Evolutionary conservation across 495 filamentous ascomycete species (phyloP), one percentile per base, ranked within the genome.

Genomic region (Neurospora terricola): DNA sequence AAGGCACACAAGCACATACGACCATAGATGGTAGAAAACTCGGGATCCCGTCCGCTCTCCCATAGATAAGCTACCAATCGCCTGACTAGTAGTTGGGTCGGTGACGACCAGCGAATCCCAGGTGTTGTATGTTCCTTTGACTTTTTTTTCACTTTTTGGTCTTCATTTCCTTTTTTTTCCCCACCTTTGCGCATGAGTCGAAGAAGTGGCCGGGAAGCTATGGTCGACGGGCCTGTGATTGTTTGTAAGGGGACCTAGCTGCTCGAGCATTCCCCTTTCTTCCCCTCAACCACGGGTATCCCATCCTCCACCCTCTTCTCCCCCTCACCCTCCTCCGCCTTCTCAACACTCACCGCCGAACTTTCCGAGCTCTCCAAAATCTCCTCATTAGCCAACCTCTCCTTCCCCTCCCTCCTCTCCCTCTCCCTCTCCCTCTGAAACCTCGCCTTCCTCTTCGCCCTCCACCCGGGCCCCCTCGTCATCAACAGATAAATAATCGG

Each of bases 11-110:
- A 34, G 34, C 34, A 34, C 34, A 34, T 34, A 34, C 34, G 34
- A 34, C 34, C 34, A 34, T 34, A 34, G 34, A 34, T 34, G 34
- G 34, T 34, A 34, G 34, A 34, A 34, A 34, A 34, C 34, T 34
- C 34, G 34, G 34, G 34, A 34, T 34, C 34, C 34, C 34, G 34
- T 34, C 34, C 34, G 34, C 34, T 34, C 84, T 83, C 78, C 82
- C 83, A 77, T 84, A 81, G 80, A 79, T 78, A 82, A 83, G 77
- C 79, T n/a, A 45, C 16, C n/a, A 23, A 48, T 21, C n/a, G 48
- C 48, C 23, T 27, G 79, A 83, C 76, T 77, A 84, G 84, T 83
- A 84, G 80, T 85, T 81, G 79, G 81, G 83, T 85, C 78, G 84
- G 81, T 84, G 84, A 84, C 81, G 79, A 86, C 71, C 69, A 76